Evolutionary conservation across 2,329 filamentous ascomycete species (phyloP), one percentile per base, ranked within the genome.

Genomic region (Cadophora sp.): DNA sequence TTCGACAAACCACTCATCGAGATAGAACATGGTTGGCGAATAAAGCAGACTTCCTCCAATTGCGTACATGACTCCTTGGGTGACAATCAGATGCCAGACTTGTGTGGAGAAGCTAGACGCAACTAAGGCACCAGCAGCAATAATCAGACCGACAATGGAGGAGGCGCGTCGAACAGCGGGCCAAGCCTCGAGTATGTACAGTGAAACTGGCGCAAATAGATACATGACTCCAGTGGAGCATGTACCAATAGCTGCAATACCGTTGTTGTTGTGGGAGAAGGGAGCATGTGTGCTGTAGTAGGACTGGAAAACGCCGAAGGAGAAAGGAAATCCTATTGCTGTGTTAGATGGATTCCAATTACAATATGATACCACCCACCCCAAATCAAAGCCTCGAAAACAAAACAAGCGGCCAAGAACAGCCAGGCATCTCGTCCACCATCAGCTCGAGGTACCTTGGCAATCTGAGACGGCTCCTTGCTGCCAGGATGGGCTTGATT

Each of bases 371-470:
- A 41, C 14, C 22, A 68, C 76, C 69, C 70, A 83, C 83, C 84
- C 84, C 83, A 87, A 30, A 86, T 79, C 20, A 85, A 75, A 27
- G 82, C 80, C 66, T 88, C 85, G 13, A 87, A 78, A 58, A 85
- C 74, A 70, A 85, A 86, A 71, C 83, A 83, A 1, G 79, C 80
- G 14, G 78, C 77, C 16, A 87, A 74, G 61, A 85, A 83, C 1
- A 84, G 68, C 81, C 83, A 86, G 4, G 85, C 84, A 62, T 82
- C 79, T 72, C 78, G 83, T 1, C 84, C 84, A 14, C 78, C 75
- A 72, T 87, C 85, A 2, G 79, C 79, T n/a, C 76, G 79, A 1
- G 83, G 81, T 13, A 71, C 9, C 24, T 24, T 55, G 6, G 4
- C 14, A 24, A 20, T 43, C 20, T 27, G 9, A 18, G 33, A 41